Conservation (phyloP, 169 alveolate genomes). For the Cryptosporidium sp. region DNA sequence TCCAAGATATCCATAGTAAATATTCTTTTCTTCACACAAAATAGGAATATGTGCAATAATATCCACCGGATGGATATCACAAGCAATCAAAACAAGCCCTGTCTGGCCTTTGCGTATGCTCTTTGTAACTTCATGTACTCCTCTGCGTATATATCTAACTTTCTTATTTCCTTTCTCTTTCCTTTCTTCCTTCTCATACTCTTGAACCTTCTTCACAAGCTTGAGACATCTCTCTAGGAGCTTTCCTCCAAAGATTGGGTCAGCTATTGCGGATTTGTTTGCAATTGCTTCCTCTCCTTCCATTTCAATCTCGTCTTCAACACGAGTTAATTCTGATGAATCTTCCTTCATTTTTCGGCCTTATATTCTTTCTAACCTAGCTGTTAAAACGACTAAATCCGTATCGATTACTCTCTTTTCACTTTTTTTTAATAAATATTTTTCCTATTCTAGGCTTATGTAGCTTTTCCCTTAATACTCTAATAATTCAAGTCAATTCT, state of each 20-base stretch:
- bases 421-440: not conserved
- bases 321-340: not conserved
- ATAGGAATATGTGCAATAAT: constrained; percentile 95
- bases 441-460: not conserved
- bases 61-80: constrained; percentile 96
- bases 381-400: not conserved
- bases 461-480: not conserved
- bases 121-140: constrained; percentile 96
- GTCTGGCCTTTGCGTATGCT: constrained; percentile 90
- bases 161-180: constrained; percentile 76
- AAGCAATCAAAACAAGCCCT: constrained; percentile 94
- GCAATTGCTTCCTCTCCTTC: constrained; percentile 31
- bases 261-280: constrained; percentile 92
- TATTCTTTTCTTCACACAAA: constrained; percentile 92
- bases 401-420: not conserved
- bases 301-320: constrained; percentile 43
- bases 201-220: constrained; percentile 84
- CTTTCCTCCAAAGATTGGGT: constrained; percentile 92
- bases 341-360: constrained; percentile 13
- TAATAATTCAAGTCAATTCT: not conserved
- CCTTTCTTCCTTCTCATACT: constrained; percentile 81
- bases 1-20: constrained; percentile 93
- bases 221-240: constrained; percentile 87
- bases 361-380: not conserved
- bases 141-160: constrained; percentile 87